Percentiles rank a stretch among this genome's conserved stretches.
Evolutionary conservation across 768 basidiomycete species (phyloP).

Genomic region (Royoungia palumana): DNA sequence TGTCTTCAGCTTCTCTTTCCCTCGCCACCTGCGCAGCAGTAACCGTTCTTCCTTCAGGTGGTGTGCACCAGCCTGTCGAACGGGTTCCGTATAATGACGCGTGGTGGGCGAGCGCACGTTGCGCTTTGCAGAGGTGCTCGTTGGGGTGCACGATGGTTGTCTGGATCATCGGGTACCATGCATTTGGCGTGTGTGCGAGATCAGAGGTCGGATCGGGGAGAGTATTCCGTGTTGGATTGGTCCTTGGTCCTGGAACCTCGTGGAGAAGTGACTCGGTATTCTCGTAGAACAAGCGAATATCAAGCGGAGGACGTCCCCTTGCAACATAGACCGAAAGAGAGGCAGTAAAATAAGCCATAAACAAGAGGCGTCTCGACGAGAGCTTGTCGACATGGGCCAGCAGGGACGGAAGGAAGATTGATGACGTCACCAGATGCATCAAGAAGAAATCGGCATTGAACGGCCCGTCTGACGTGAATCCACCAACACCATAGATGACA

Average conservation of each 20-base stretch:
- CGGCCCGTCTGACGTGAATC: conserved; percentile 41
- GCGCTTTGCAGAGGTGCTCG: conserved; percentile 49
- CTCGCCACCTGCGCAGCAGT: conserved; percentile 16
- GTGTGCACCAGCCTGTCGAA: conserved; percentile 23
- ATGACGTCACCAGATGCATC: conserved; percentile 69
- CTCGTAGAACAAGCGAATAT: conserved; percentile 31
- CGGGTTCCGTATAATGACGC: conserved; percentile 42
- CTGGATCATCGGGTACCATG: conserved; percentile 57
- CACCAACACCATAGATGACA: conserved; percentile 60
- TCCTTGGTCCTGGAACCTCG: conserved; percentile 16
- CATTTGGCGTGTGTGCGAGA: conserved; percentile 42
- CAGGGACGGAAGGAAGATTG: conserved; percentile 56
- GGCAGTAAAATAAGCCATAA: conserved; percentile 29
- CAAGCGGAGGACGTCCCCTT: conserved; percentile 33
- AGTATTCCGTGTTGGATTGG: conserved; percentile 24
- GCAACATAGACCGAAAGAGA: conserved; percentile 30
- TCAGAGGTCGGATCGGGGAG: conserved; percentile 33
- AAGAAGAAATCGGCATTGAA: conserved; percentile 69
- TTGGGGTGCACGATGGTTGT: conserved; percentile 53
- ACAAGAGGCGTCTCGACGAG: conserved; percentile 24
- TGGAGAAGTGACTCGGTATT: conserved; percentile 35
- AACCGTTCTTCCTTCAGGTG: conserved; percentile 10
- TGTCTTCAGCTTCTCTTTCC: conserved; percentile 26
- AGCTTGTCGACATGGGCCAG: conserved; percentile 33
- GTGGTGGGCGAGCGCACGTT: conserved; percentile 48